Base-by-base conservation (phyloP, 208 protist genomes). In the Leishmania martiniquensis region DNA sequence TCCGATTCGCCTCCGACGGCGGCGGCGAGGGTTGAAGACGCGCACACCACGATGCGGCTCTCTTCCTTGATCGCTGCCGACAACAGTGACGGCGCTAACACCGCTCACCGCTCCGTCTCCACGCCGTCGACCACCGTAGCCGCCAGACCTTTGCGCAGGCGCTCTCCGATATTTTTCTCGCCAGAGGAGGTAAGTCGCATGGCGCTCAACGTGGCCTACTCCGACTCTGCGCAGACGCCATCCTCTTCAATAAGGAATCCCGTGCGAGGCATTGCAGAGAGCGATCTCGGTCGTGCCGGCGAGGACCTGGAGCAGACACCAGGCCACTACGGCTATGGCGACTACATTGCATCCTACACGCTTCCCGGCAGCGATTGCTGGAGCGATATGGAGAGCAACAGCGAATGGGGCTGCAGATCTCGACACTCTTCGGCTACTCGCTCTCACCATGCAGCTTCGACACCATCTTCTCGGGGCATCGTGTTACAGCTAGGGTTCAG, bases 81-180 rank as follows among this genome's bases (percentile, higher is more conserved):
- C 5, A 20, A 47, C 32, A 42, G 47, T 47, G 29, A 57, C 12
- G 47, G 42, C 47, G 32, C 13, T 32, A 37, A 57, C 49, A 66
- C 52, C 51, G n/a, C n/a, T 34, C 32, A 66, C 13, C 29, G 22
- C 10, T 20, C 29, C 32, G 45, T 62, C 17, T 78, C 73, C 1
- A 62, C 65, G 13, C 78, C 78, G 1, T 83, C 78, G 45, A 75
- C 78, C 44, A 75, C 66, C 13, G 78, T 51, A 10, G 67, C 72
- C 1, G n/a, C 25, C 22, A 42, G 74, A 39, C 10, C 39, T 9
- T 9, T 29, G 39, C 72, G 72, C 42, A 67, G 44, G 66, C 67
- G 73, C 57, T 83, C 78, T 5, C 78, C 78, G 5, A 83, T 83
- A 12, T 69, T 65, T 59, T 78, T 83, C 20, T 83, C 73, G 4